These are phyloP conservation scores for Sedum album DNA, from an alignment of 164 flowering plant genomes.

Conservation along the genomic window DNA sequence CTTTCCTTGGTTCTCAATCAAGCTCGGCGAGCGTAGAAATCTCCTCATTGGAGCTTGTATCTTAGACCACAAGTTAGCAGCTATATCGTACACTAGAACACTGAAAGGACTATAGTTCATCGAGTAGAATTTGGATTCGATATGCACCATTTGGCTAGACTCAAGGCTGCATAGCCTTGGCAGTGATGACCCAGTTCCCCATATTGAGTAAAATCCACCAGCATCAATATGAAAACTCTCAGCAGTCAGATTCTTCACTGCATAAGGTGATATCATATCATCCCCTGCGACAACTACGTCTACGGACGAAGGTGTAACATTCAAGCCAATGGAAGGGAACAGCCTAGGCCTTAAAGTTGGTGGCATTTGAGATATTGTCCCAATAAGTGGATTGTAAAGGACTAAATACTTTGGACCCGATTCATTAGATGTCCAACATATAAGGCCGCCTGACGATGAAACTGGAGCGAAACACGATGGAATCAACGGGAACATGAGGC, in stretches of 20 bases:
- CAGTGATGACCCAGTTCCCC: slow-evolving; percentile 57
- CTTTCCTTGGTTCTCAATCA: slow-evolving; percentile 62
- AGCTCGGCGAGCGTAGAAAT: slow-evolving; percentile 64
- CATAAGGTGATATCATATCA: slow-evolving; percentile 74
- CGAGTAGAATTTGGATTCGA: slow-evolving; percentile 52
- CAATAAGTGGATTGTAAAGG: slow-evolving; percentile 57
- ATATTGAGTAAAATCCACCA: slow-evolving; percentile 55
- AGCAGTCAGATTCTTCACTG: slow-evolving; percentile 70
- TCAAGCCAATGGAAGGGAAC: slow-evolving; percentile 66
- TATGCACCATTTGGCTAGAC: slow-evolving; percentile 56
- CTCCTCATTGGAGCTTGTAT: slow-evolving; percentile 87
- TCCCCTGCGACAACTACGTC: slow-evolving; percentile 72
- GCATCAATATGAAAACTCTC: slow-evolving; percentile 68
- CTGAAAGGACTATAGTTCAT: slow-evolving; percentile 85
- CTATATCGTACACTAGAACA: slow-evolving; percentile 43
- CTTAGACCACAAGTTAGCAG: slow-evolving; percentile 48
- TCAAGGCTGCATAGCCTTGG: slow-evolving; percentile 83
- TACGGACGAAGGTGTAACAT: slow-evolving; percentile 35
- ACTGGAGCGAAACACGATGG: slow-evolving; percentile 69
- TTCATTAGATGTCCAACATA: slow-evolving; percentile 65
- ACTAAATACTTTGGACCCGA: slow-evolving; percentile 52
- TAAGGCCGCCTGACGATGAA: slow-evolving; percentile 65
- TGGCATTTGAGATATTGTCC: slow-evolving; percentile 49
- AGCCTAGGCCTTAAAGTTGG: slow-evolving; percentile 55
- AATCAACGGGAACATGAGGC: slow-evolving; percentile 33